Evolutionary conservation across 768 basidiomycete species (phyloP).

Genomic region (Fomitopsis serialis): DNA sequence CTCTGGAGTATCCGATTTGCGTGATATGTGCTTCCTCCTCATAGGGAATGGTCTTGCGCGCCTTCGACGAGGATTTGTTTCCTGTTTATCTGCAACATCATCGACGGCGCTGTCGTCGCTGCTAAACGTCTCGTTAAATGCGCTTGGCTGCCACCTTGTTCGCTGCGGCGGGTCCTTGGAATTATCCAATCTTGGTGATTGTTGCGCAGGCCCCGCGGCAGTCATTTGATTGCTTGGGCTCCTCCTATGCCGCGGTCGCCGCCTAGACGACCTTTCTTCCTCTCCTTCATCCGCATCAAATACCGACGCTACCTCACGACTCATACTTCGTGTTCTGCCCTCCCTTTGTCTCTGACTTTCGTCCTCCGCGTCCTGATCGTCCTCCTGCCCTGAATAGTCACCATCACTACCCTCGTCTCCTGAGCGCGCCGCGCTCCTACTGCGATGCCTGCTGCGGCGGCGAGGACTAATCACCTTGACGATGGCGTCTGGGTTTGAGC

Average conservation of each 20-base stretch:
- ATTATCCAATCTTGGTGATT: background rate
- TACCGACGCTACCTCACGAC: background rate
- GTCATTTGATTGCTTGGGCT: background rate
- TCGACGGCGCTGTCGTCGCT: slow-evolving; percentile 5
- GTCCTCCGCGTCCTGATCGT: background rate
- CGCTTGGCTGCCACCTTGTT: slow-evolving; percentile 3
- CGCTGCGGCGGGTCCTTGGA: background rate
- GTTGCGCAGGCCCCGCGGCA: background rate
- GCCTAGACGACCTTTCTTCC: background rate
- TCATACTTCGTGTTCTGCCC: slow-evolving; percentile 1
- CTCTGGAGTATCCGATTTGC: background rate
- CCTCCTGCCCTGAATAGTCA: slow-evolving; percentile 1
- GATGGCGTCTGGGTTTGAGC: slow-evolving; percentile 60
- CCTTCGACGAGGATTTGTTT: background rate
- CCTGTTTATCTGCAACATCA: background rate
- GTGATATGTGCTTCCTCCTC: slow-evolving; percentile 4
- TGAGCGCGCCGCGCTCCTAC: background rate
- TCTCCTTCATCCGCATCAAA: background rate
- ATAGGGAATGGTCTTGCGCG: slow-evolving; percentile 8
- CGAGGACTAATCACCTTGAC: slow-evolving; percentile 41
- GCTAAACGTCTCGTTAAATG: slow-evolving; percentile 6
- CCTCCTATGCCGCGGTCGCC: background rate
- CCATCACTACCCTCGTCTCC: slow-evolving; percentile 8
- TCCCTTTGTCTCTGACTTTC: background rate
- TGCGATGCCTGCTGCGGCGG: slow-evolving; percentile 11